phyloP scores from a whole-genome alignment of 1,139 yeast genomes.

The Eremothecium gossypii region DNA sequence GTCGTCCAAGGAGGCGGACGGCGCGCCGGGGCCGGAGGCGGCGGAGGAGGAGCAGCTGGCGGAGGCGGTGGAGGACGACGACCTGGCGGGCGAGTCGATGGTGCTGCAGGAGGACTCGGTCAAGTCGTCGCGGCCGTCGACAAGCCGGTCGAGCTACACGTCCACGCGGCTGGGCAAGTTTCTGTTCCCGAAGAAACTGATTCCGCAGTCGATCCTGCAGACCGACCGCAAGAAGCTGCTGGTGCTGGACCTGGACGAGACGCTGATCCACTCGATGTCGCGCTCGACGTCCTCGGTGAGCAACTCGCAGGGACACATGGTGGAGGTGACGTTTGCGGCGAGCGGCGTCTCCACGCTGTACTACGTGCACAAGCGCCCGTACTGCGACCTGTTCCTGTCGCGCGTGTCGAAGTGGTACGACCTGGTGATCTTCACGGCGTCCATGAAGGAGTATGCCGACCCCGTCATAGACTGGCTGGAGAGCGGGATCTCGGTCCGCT shows the following conservation, averaged over 20 bases:
- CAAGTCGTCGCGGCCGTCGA: conserved; percentile 18
- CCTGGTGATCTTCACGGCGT: conserved; percentile 84
- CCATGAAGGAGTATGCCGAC: conserved; percentile 91
- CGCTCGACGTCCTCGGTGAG: conserved; percentile 49
- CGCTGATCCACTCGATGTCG: conserved; percentile 82
- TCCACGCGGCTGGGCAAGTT: conserved; percentile 29
- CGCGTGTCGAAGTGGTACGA: conserved; percentile 84
- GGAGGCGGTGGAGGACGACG: conserved; percentile 18
- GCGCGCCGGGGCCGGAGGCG: background rate
- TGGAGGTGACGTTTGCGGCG: conserved; percentile 63
- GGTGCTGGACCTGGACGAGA: conserved; percentile 85
- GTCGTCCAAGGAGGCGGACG: background rate
- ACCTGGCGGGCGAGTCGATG: conserved; percentile 25
- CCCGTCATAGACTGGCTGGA: conserved; percentile 91
- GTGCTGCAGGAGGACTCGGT: conserved; percentile 23
- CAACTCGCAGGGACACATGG: conserved; percentile 44
- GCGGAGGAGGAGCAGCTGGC: background rate
- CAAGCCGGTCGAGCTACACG: conserved; percentile 6
- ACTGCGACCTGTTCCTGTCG: conserved; percentile 71
- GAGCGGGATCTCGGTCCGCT: conserved; percentile 27
- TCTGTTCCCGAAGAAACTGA: conserved; percentile 39
- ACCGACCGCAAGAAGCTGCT: conserved; percentile 52
- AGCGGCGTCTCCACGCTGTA: conserved; percentile 56
- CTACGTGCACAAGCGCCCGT: conserved; percentile 87
- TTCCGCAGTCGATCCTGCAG: conserved; percentile 27